A percentile compares a stretch with the other conserved stretches of the same genome.
These are phyloP conservation scores for Colletotrichum sp. DNA, from an alignment of 2,329 filamentous ascomycete genomes.

Conservation along the genomic window DNA sequence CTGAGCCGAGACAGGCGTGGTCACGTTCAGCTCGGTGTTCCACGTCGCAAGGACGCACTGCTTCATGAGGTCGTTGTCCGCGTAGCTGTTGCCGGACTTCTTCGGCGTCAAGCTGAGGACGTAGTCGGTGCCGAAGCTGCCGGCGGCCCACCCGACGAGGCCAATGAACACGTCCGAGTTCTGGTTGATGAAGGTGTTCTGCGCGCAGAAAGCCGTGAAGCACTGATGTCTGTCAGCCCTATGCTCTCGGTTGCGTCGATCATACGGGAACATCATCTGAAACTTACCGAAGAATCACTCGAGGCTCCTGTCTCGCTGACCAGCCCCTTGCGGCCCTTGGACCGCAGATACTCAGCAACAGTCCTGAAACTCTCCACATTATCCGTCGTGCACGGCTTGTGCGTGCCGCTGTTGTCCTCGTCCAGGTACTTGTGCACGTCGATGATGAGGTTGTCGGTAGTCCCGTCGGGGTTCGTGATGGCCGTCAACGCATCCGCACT, in stretches of 20 bases:
- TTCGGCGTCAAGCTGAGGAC: conserved; percentile 48
- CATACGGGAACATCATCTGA: neutral
- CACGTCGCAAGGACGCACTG: conserved; percentile 42
- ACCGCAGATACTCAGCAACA: conserved; percentile 51
- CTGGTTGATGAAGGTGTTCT: conserved; percentile 49
- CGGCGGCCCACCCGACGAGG: conserved; percentile 52
- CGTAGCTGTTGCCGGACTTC: conserved; percentile 32
- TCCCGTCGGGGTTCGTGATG: conserved; percentile 64
- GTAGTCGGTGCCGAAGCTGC: conserved; percentile 47
- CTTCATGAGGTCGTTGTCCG: conserved; percentile 46
- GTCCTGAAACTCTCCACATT: conserved; percentile 54
- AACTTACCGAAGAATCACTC: conserved; percentile 41
- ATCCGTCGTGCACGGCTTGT: conserved; percentile 57
- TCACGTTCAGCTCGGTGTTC: conserved; percentile 7
- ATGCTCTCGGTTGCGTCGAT: neutral
- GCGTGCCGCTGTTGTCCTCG: conserved; percentile 59
- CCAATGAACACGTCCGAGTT: conserved; percentile 54
- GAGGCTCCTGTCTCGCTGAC: conserved; percentile 60
- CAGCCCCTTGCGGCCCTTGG: conserved; percentile 52
- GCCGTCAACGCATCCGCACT: conserved; percentile 55
- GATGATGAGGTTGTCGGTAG: conserved; percentile 59
- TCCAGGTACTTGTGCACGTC: conserved; percentile 69
- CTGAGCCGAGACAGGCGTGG: neutral
- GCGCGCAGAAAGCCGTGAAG: conserved; percentile 47
- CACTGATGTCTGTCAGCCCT: conserved; percentile 34